Evolutionary conservation across 176 grass and related monocot species (phyloP), one percentile per base, ranked within the genome.

Genomic region (Raddia guianensis): DNA sequence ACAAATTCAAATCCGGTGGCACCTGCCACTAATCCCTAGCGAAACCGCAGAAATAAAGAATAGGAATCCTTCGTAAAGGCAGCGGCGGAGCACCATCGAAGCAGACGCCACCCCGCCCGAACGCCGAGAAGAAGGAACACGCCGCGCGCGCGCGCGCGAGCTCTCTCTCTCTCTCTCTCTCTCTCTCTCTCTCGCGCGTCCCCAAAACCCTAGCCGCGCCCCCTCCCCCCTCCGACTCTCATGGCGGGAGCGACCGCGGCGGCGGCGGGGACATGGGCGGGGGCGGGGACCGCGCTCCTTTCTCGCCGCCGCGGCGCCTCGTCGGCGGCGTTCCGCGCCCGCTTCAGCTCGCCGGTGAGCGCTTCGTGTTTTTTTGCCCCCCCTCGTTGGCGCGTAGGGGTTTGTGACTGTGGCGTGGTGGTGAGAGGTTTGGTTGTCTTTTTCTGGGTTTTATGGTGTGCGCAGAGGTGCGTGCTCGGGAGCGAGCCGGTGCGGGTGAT

Each of bases 311-410:
- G 83, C 52, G 2, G 21, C 62, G 14, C 1, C 40, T 74, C 76
- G 62, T 57, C 37, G 78, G 74, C 21, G 71, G 51, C 66, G 15
- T 40, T 66, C 84, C 66, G 51, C 9, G 73, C 50, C 67, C 78
- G 82, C 86, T 76, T 79, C 68, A 79, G 86, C 20, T 71, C 82
- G n/a, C 70, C 88, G 63, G 88, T 94, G 76, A 91, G 85, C 55
- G 40, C 37, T 40, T 40, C 37, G 37, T 27, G 37, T 63, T 74
- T 9, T 19, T 2, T 54, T 45, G 7, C 20, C 49, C 10, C 10
- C 0, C 32, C 4, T 62, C 54, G 34, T 14, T 9, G 52, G 35
- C 18, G n/a, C 3, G 13, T n/a, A n/a, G 50, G 21, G 12, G 11
- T 21, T 49, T 10, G 20, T 49, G 32, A 54, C n/a, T 34, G 32